These are phyloP conservation scores for Mediolabrus comicus DNA, from an alignment of 108 stramenopile species.

Conservation along the genomic window DNA sequence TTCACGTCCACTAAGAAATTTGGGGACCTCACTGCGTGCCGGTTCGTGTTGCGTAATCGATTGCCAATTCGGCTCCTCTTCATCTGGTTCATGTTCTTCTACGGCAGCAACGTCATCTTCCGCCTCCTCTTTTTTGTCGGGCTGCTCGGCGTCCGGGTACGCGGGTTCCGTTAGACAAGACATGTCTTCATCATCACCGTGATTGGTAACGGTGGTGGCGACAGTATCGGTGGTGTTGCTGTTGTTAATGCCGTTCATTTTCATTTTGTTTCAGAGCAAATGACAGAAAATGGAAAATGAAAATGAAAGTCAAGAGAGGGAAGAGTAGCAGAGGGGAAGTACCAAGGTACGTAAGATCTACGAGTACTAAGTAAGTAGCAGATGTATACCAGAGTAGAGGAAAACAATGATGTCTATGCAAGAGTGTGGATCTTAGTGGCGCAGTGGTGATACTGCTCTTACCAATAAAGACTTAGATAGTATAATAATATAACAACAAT, in stretches of 20 bases:
- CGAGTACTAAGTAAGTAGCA: too few relatives aligned
- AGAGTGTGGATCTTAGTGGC: too few relatives aligned
- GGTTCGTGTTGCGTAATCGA: constrained; percentile 29
- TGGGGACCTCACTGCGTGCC: constrained; percentile 28
- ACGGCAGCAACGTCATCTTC: too few relatives aligned
- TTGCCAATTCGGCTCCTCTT: constrained; percentile 47
- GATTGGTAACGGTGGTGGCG: neutral
- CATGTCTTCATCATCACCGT: neutral
- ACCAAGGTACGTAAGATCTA: too few relatives aligned
- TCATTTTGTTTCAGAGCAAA: too few relatives aligned
- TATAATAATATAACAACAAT: too few relatives aligned
- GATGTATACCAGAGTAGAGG: too few relatives aligned
- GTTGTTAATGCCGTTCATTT: neutral
- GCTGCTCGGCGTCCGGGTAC: neutral
- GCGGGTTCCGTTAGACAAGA: neutral
- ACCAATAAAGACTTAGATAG: too few relatives aligned
- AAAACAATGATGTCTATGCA: too few relatives aligned
- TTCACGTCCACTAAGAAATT: constrained; percentile 25
- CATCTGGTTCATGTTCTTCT: neutral
- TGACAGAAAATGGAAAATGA: neutral
- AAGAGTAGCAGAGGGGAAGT: too few relatives aligned
- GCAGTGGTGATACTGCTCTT: too few relatives aligned
- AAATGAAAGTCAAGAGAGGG: neutral
- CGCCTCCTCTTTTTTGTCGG: neutral
- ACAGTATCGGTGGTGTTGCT: neutral